Evolutionary conservation across 257 asterid genomes (phyloP).

Genomic region (Forsythia viridissima): DNA sequence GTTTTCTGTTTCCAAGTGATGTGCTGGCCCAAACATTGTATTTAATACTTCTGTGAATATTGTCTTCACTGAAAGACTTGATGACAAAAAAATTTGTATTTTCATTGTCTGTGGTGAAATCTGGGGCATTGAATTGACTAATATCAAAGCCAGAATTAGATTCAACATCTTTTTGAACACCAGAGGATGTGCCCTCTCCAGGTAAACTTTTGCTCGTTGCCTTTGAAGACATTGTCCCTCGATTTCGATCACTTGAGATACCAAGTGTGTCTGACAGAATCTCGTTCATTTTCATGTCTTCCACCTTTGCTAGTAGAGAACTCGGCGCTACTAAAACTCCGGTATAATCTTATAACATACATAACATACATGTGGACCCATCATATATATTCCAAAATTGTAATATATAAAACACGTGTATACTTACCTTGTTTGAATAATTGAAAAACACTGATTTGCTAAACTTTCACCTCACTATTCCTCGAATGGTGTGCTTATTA

Average conservation of each 20-base stretch:
- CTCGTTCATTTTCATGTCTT: constrained; percentile 83
- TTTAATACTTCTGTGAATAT: constrained; percentile 92
- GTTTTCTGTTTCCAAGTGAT: constrained; percentile 89
- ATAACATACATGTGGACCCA: too few species aligned
- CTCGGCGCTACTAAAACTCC: too few species aligned
- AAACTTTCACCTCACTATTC: too few species aligned
- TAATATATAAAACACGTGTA: too few species aligned
- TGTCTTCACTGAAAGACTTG: constrained; percentile 97
- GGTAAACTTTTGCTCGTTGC: constrained; percentile 58
- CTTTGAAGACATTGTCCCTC: constrained; percentile 96
- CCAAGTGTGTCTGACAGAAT: constrained; percentile 61
- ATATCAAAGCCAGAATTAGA: constrained; percentile 53
- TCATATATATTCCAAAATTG: too few species aligned
- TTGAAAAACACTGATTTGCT: too few species aligned
- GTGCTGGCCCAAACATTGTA: constrained; percentile 98
- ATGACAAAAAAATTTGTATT: constrained; percentile 85
- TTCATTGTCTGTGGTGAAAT: constrained; percentile 68
- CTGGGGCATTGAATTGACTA: constrained; percentile 65
- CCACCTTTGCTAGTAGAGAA: constrained; percentile 60
- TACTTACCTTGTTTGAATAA: too few species aligned
- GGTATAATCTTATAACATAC: too few species aligned
- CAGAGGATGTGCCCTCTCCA: constrained; percentile 69
- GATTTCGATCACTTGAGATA: constrained; percentile 69
- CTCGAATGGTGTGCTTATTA: too few species aligned
- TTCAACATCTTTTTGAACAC: constrained; percentile 52